Evolutionary conservation across 2,329 filamentous ascomycete genomes (phyloP).

Genomic region (Neofusicoccum kwambonambiense): DNA sequence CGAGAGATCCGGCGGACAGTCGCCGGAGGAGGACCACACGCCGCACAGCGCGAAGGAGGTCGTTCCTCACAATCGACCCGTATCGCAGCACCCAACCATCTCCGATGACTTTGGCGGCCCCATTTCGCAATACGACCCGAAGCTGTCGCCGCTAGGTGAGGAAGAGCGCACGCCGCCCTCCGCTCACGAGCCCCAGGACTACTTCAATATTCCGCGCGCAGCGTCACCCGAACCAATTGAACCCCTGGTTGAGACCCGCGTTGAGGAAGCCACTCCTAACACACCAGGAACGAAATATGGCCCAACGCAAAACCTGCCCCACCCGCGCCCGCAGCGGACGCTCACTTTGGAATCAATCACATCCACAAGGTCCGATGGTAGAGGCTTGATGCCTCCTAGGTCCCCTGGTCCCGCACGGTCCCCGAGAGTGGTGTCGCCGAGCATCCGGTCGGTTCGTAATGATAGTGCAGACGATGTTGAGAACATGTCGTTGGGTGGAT

Average conservation of each 20-base stretch:
- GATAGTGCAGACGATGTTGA: constrained; percentile 70
- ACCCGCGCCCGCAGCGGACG: constrained; percentile 39
- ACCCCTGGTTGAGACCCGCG: constrained; percentile 27
- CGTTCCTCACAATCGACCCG: constrained; percentile 31
- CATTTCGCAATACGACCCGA: constrained; percentile 31
- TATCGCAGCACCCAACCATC: constrained; percentile 37
- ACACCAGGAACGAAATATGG: constrained; percentile 32
- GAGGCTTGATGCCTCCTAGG: constrained; percentile 32
- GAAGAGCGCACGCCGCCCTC: constrained; percentile 24
- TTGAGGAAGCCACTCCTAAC: constrained; percentile 45
- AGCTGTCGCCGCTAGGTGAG: constrained; percentile 38
- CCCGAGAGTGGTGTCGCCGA: constrained; percentile 38
- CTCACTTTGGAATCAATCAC: constrained; percentile 39
- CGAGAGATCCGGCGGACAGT: constrained; percentile 55
- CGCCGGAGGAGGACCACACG: constrained; percentile 29
- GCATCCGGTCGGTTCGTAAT: constrained; percentile 45
- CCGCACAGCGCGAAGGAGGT: constrained; percentile 26
- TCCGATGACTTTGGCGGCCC: constrained; percentile 30
- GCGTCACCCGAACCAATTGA: constrained; percentile 47
- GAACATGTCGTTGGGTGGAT: constrained; percentile 56
- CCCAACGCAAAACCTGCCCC: constrained; percentile 26
- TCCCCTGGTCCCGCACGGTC: constrained; percentile 40
- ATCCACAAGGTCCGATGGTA: neutral
- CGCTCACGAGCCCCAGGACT: constrained; percentile 30
- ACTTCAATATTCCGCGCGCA: constrained; percentile 48